Evolutionary conservation across 1,139 yeast genomes (phyloP).

Genomic region (Oligophagozyma castellii): DNA sequence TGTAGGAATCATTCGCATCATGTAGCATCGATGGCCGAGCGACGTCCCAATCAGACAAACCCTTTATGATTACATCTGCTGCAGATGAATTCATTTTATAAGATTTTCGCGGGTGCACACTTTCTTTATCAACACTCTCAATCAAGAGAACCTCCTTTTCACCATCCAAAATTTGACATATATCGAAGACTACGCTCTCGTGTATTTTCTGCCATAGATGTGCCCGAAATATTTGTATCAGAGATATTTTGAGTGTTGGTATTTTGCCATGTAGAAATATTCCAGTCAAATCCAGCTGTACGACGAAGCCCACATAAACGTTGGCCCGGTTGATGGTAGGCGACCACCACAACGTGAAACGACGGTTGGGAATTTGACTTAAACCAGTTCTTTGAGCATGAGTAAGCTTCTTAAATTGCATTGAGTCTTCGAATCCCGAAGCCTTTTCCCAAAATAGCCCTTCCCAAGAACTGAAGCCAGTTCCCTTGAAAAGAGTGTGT

Average conservation of each 20-base stretch:
- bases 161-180: constrained; percentile 83
- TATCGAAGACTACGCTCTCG: constrained; percentile 85
- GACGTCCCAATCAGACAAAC: constrained; percentile 74
- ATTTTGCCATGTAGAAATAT: constrained; percentile 95
- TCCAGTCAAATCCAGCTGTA: constrained; percentile 92
- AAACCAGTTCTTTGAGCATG: constrained; percentile 97
- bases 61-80: constrained; percentile 74
- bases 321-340: constrained; percentile 97
- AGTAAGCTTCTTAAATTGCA: constrained; percentile 87
- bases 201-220: constrained; percentile 99
- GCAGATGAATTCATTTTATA: constrained; percentile 94
- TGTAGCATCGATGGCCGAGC: constrained; percentile 70
- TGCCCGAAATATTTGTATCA: constrained; percentile 92
- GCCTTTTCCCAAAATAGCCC: constrained; percentile 98
- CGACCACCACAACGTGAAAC: constrained; percentile 99
- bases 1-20: constrained; percentile 41
- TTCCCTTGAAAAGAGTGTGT: constrained; percentile 89
- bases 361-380: constrained; percentile 93
- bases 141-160: constrained; percentile 75
- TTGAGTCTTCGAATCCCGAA: constrained; percentile 90
- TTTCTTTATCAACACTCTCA: constrained; percentile 77
- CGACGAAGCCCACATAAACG: constrained; percentile 94
- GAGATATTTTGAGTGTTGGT: constrained; percentile 88
- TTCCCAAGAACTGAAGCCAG: constrained; percentile 98
- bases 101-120: constrained; percentile 93